Evolutionary conservation across 805 yeast genomes (phyloP).

Genomic region (Candida easanensis): DNA sequence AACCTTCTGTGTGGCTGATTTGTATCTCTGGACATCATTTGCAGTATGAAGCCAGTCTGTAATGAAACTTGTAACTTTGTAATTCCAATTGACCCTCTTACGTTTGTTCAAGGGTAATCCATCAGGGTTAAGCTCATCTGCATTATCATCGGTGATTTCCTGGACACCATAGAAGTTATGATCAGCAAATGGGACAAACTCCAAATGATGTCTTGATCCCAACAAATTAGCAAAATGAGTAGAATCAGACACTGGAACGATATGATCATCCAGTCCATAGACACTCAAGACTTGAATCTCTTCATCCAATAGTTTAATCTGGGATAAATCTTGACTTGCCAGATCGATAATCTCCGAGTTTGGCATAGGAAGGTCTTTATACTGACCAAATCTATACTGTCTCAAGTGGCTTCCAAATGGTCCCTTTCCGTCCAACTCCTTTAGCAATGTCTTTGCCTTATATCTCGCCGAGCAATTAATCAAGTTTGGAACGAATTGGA

Average conservation of each 20-base stretch:
- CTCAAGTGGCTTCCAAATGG: constrained; percentile 32
- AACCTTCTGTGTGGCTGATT: constrained; percentile 32
- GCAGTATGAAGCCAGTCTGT: constrained; percentile 45
- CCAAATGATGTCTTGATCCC: constrained; percentile 52
- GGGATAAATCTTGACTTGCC: constrained; percentile 43
- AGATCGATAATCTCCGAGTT: constrained; percentile 49
- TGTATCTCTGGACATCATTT: constrained; percentile 54
- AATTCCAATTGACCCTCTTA: constrained; percentile 56
- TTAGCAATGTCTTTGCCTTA: constrained; percentile 27
- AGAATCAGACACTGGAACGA: constrained; percentile 65
- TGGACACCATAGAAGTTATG: constrained; percentile 71
- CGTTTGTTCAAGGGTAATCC: constrained; percentile 43
- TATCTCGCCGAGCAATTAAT: constrained; percentile 75
- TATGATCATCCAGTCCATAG: constrained; percentile 66
- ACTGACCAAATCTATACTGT: constrained; percentile 51
- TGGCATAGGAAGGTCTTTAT: constrained; percentile 41
- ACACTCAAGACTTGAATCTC: constrained; percentile 58
- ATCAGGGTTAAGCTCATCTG: constrained; percentile 33
- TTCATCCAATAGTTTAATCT: constrained; percentile 39
- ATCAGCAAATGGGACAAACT: constrained; percentile 65
- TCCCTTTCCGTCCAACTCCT: constrained; percentile 11
- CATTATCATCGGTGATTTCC: constrained; percentile 33
- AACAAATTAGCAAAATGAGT: constrained; percentile 56
- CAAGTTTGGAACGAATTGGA: constrained; percentile 55
- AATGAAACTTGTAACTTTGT: constrained; percentile 47